Conservation (phyloP, 2,329 filamentous ascomycete genomes). For the Penicillium oxalicum region DNA sequence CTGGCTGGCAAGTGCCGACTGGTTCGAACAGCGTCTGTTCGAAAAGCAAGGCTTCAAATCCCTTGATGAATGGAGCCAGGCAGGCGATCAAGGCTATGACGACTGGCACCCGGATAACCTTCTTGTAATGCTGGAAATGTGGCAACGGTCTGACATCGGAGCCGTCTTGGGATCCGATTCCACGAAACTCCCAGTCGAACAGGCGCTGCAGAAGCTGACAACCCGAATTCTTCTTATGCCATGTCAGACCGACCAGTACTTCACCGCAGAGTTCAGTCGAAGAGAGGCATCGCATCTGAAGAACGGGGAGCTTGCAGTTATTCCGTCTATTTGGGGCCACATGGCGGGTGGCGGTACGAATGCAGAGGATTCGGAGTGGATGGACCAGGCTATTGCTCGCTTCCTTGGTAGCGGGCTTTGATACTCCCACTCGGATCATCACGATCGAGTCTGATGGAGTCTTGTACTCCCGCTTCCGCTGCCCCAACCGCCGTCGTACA, state of each 20-base stretch:
- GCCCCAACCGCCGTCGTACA: too few species aligned
- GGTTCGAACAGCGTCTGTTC: constrained; percentile 43
- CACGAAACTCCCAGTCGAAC: constrained; percentile 1
- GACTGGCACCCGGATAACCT: constrained; percentile 44
- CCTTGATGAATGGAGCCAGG: constrained; percentile 35
- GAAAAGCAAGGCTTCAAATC: constrained; percentile 30
- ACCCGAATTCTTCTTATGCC: constrained; percentile 33
- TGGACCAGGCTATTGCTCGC: constrained; percentile 20
- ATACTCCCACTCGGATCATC: background rate
- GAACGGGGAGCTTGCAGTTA: constrained; percentile 20
- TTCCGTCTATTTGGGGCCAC: constrained; percentile 31
- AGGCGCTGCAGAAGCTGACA: constrained; percentile 19
- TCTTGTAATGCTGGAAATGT: constrained; percentile 40
- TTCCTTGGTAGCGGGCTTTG: constrained; percentile 13
- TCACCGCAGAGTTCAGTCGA: constrained; percentile 25
- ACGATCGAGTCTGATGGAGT: too few species aligned
- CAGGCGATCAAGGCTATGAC: constrained; percentile 29
- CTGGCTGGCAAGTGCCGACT: constrained; percentile 44
- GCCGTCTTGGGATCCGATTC: constrained; percentile 15
- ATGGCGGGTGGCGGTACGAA: constrained; percentile 25
- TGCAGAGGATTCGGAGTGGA: constrained; percentile 21
- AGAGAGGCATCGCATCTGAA: constrained; percentile 16
- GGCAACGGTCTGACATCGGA: constrained; percentile 41
- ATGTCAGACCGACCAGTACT: constrained; percentile 35
- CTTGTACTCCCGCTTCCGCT: too few species aligned